A percentile compares a stretch with the other conserved stretches of the same genome.
These are phyloP conservation scores for Sicyos baderoa DNA, from an alignment of 306 rosid species.

Conservation along the genomic window DNA sequence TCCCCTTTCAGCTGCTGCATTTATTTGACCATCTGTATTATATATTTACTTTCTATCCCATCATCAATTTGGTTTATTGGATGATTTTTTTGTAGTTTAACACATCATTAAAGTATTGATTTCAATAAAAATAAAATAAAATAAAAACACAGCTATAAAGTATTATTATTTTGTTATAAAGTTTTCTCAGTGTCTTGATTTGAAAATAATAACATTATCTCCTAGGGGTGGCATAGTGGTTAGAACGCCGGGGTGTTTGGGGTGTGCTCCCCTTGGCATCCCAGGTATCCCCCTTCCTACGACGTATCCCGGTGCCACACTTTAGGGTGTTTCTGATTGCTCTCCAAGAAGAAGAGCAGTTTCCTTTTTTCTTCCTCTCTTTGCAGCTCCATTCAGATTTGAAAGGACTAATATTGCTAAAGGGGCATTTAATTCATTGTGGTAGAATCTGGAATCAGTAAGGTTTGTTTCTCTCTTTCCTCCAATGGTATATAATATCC, in stretches of 20 bases:
- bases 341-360: conserved; percentile 2
- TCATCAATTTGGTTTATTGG: not conserved
- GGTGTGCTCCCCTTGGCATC: no score
- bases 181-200: not conserved
- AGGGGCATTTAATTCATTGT: not conserved
- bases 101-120: no score
- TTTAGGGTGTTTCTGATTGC: no score
- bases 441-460: not conserved
- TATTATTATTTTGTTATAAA: not conserved
- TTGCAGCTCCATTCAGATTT: not conserved
- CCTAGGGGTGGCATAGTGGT: no score
- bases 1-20: not conserved
- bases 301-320: no score
- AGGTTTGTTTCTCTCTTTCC: conserved; percentile 4
- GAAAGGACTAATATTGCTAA: not conserved
- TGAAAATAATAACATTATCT: not conserved
- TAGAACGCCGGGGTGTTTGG: no score
- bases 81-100: conserved; percentile 3
- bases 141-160: not conserved
- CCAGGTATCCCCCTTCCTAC: no score
- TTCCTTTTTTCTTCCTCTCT: conserved; percentile 2
- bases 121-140: no score
- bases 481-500: conserved; percentile 10
- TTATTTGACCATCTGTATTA: not conserved
- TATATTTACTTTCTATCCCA: not conserved